Evolutionary conservation across 2,329 filamentous ascomycete genomes (phyloP).

Genomic region (Apiospora hydei): DNA sequence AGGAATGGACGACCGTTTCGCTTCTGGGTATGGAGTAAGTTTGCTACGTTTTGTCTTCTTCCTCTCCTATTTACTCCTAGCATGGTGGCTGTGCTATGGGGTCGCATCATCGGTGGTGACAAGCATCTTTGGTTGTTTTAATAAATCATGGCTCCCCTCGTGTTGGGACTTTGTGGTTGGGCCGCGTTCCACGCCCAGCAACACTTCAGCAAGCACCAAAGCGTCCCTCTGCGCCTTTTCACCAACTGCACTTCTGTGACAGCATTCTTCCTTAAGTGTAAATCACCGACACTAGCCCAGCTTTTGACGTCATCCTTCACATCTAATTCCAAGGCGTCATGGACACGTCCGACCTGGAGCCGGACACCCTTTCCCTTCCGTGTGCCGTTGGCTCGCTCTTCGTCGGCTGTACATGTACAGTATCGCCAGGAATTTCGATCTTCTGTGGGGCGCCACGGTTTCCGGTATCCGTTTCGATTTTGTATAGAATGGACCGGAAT

Average conservation of each 20-base stretch:
- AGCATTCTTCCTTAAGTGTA: not conserved
- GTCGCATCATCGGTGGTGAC: not conserved
- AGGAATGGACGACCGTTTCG: too few species aligned
- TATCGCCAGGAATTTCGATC: too few species aligned
- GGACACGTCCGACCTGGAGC: constrained; percentile 34
- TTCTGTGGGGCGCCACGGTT: too few species aligned
- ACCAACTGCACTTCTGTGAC: too few species aligned
- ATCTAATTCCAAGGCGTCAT: constrained; percentile 52
- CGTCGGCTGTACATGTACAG: too few species aligned
- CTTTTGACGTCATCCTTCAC: constrained; percentile 31
- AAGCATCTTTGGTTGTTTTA: not conserved
- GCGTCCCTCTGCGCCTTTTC: too few species aligned
- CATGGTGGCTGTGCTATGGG: not conserved
- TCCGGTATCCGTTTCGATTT: too few species aligned
- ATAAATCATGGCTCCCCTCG: not conserved
- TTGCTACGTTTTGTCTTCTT: not conserved
- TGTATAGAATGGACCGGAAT: too few species aligned
- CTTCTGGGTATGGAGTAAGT: not conserved
- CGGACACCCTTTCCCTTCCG: constrained; percentile 37
- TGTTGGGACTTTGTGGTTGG: not conserved
- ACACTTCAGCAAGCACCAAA: too few species aligned
- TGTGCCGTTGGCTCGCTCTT: not conserved
- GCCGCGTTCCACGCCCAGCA: not conserved
- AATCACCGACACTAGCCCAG: not conserved
- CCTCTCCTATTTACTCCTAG: not conserved